A percentile compares a stretch with the other conserved stretches of the same genome.
phyloP scores from a whole-genome alignment of 441 rosid species.

The Melianthus villosus region DNA sequence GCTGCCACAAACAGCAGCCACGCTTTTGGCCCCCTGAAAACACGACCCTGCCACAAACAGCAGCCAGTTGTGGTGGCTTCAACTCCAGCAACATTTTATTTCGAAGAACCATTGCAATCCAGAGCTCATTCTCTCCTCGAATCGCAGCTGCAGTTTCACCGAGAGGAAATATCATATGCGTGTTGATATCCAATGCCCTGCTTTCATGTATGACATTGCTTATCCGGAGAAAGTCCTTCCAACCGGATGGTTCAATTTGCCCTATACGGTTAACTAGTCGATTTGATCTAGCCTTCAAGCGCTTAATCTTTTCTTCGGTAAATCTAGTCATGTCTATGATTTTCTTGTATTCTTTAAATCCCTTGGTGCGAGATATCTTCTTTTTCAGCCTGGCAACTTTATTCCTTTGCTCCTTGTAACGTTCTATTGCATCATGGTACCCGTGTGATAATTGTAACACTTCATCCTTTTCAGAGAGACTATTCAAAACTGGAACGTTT shows the following conservation, averaged over 20 bases:
- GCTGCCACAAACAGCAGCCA: too few species aligned
- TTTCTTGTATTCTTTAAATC: constrained; percentile 70
- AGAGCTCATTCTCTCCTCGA: constrained; percentile 84
- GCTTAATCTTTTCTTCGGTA: constrained; percentile 61
- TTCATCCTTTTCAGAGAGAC: constrained; percentile 64
- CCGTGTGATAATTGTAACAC: constrained; percentile 37
- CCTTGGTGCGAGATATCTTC: constrained; percentile 62
- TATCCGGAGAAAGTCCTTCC: constrained; percentile 82
- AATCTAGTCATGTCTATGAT: constrained; percentile 42
- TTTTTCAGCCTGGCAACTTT: constrained; percentile 75
- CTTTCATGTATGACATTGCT: constrained; percentile 75
- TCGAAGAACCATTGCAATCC: constrained; percentile 83
- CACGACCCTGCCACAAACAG: constrained; percentile 59
- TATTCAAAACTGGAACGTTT: constrained; percentile 76
- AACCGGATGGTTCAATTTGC: constrained; percentile 85
- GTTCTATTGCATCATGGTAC: constrained; percentile 40
- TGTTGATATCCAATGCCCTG: constrained; percentile 63
- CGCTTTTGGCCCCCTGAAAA: too few species aligned
- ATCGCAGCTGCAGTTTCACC: constrained; percentile 94
- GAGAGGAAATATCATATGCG: constrained; percentile 56
- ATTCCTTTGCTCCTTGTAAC: constrained; percentile 51
- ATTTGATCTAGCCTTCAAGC: constrained; percentile 50
- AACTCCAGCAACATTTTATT: constrained; percentile 45
- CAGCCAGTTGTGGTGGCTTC: constrained; percentile 79
- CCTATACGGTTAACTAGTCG: constrained; percentile 52